A percentile compares a stretch with the other conserved stretches of the same genome.
phyloP scores from a whole-genome alignment of 176 grass and related monocot genomes.

The Oryza australiensis region DNA sequence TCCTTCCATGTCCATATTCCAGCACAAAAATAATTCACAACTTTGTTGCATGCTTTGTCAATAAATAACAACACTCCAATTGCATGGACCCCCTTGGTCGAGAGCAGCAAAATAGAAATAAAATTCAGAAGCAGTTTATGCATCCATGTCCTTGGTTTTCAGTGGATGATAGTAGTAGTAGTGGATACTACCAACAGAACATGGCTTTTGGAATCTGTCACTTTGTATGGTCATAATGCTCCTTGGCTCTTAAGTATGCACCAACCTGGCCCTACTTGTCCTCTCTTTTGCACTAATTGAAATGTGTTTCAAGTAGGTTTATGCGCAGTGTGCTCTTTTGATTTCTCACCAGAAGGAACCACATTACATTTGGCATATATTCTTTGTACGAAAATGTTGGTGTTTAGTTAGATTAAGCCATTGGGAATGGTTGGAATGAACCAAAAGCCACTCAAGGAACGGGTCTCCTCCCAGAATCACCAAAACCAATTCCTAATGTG shows the following conservation, averaged over 20 bases:
- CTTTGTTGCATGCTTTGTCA: slow-evolving; percentile 9
- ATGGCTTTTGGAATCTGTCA: slow-evolving; percentile 27
- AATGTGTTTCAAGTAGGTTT: not conserved
- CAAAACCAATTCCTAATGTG: not conserved
- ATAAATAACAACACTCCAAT: not conserved
- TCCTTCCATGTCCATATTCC: slow-evolving; percentile 15
- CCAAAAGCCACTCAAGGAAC: not conserved
- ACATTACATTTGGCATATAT: not conserved
- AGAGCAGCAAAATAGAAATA: no score
- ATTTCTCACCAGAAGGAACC: not conserved
- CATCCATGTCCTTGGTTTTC: slow-evolving; percentile 15
- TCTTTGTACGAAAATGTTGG: slow-evolving; percentile 23
- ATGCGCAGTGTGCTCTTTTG: not conserved
- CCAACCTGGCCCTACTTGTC: slow-evolving; percentile 22
- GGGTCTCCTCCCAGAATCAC: not conserved
- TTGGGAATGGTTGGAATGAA: not conserved
- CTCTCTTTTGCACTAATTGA: not conserved
- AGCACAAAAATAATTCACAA: slow-evolving; percentile 14
- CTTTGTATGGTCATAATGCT: slow-evolving; percentile 18
- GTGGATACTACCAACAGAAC: slow-evolving; percentile 38
- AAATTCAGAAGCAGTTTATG: not conserved
- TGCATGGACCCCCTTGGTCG: not conserved
- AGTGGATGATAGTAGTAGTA: slow-evolving; percentile 11
- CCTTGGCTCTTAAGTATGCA: slow-evolving; percentile 17
- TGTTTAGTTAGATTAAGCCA: slow-evolving; percentile 19